phyloP scores from a whole-genome alignment of 192 early-diverging fungal genomes.

The Podila verticillata region DNA sequence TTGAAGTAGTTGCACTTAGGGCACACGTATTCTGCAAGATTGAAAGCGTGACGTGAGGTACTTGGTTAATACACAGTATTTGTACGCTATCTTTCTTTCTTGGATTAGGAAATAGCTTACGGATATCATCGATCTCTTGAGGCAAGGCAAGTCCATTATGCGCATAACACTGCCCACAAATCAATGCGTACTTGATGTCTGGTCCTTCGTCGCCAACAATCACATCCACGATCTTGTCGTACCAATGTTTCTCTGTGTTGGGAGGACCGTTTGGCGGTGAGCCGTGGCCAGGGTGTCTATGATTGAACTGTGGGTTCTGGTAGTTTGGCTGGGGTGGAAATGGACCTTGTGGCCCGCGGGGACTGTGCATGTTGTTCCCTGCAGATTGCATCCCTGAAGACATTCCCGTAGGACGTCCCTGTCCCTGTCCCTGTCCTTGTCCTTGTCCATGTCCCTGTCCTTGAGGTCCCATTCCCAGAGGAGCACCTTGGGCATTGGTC shows the following conservation, averaged over 20 bases:
- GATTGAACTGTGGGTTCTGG: background rate
- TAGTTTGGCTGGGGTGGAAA: constrained; percentile 8
- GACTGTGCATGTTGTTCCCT: background rate
- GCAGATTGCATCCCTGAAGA: constrained; percentile 28
- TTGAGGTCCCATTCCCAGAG: background rate
- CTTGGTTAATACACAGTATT: background rate
- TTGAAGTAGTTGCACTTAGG: constrained; percentile 69
- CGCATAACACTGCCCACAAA: constrained; percentile 89
- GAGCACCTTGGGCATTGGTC: constrained; percentile 21
- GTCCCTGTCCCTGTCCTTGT: constrained; percentile 1
- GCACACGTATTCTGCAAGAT: constrained; percentile 60
- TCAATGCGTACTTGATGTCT: constrained; percentile 91
- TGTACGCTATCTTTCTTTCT: background rate
- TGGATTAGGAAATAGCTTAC: constrained; percentile 35
- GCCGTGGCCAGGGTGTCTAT: constrained; percentile 13
- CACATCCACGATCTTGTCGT: constrained; percentile 92
- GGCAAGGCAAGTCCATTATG: constrained; percentile 94
- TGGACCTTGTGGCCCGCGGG: constrained; percentile 25
- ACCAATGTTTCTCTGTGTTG: constrained; percentile 68
- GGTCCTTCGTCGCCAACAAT: constrained; percentile 92
- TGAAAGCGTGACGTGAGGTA: background rate
- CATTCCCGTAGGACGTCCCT: constrained; percentile 21
- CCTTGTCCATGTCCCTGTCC: background rate
- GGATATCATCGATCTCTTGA: constrained; percentile 79
- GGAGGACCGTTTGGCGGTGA: constrained; percentile 5